These are phyloP conservation scores for Phytopythium mirpurense DNA, from an alignment of 352 stramenopile species.

Conservation along the genomic window DNA sequence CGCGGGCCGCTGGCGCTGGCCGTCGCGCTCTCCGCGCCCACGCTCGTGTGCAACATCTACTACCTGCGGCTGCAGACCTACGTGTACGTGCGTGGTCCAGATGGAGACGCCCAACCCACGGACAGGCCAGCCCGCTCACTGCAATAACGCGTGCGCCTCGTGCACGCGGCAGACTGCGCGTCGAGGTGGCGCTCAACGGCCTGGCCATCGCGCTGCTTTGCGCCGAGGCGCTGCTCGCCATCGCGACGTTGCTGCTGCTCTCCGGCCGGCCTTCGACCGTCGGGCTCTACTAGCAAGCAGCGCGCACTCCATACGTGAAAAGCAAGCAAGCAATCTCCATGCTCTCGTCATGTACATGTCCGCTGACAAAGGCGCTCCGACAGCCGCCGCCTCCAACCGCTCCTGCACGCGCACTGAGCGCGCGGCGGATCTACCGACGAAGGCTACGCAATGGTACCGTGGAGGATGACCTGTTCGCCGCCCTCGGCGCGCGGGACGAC, in stretches of 20 bases:
- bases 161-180: constrained; percentile 26
- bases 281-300: not conserved
- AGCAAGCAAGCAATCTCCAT: not conserved
- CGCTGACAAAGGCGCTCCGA: not conserved
- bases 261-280: constrained; percentile 7
- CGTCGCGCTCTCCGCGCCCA: constrained; percentile 40
- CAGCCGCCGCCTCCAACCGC: not conserved
- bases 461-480: constrained; percentile 85
- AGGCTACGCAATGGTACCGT: constrained; percentile 54
- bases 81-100: too few species aligned
- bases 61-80: constrained; percentile 77
- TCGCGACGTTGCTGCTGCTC: constrained; percentile 41
- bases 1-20: constrained; percentile 50
- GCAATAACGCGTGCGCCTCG: constrained; percentile 3
- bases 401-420: too few species aligned
- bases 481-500: constrained; percentile 50
- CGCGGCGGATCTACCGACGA: too few species aligned
- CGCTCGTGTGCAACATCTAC: constrained; percentile 67
- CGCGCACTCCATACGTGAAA: constrained; percentile 2
- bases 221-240: constrained; percentile 43
- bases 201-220: constrained; percentile 54
- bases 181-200: constrained; percentile 60
- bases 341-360: constrained; percentile 4
- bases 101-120: too few species aligned
- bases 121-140: too few species aligned